phyloP scores from a whole-genome alignment of 2,329 filamentous ascomycete genomes.

The Monilinia laxa region DNA sequence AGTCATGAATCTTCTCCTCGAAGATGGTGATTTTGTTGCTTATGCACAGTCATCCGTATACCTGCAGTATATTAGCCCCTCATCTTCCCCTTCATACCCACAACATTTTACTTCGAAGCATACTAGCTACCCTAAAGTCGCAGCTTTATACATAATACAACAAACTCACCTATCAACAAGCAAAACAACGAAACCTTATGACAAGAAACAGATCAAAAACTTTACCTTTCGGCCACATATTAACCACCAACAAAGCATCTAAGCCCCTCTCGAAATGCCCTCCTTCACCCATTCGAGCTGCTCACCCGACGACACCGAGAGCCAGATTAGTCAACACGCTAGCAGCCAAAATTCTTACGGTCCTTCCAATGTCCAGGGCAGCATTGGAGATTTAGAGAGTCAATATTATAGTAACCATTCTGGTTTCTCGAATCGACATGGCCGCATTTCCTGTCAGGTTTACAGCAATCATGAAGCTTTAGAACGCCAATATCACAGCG shows the following conservation, averaged over 20 bases:
- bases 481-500: neutral
- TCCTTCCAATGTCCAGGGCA: neutral
- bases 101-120: neutral
- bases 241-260: neutral
- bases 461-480: neutral
- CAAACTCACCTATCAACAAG: neutral
- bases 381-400: neutral
- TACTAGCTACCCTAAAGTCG: neutral
- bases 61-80: neutral
- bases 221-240: neutral
- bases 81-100: neutral
- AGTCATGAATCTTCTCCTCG: neutral
- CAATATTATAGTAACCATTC: fast-evolving
- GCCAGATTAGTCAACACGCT: neutral
- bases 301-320: neutral
- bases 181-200: too few relatives aligned
- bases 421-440: fast-evolving
- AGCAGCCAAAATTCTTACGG: neutral
- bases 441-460: neutral
- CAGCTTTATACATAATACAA: neutral
- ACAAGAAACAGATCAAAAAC: neutral
- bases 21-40: neutral
- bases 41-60: neutral
- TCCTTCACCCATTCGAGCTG: neutral
- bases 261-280: neutral